Conservation (phyloP, 1,139 yeast species). For the Yamadazyma taylorii region DNA sequence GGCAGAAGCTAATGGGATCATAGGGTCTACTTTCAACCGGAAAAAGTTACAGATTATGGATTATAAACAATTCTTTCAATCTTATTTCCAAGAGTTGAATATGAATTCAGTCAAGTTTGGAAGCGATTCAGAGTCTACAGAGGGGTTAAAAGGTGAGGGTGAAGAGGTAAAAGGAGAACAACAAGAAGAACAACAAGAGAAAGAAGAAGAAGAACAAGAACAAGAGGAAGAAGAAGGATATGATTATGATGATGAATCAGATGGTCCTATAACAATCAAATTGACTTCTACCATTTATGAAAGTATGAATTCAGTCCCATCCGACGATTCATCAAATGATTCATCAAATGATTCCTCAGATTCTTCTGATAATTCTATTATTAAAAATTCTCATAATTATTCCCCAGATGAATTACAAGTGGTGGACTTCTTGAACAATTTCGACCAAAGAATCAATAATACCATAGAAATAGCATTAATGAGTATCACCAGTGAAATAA, state of each 20-base stretch:
- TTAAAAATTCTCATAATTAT: conserved; percentile 11
- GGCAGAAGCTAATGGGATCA: not conserved
- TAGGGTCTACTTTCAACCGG: conserved; percentile 1
- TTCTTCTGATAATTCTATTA: conserved; percentile 6
- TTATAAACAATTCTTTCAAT: not conserved
- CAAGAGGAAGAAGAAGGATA: not conserved
- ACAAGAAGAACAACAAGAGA: too few relatives aligned
- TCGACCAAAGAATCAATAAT: conserved; percentile 39
- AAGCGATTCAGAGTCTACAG: too few relatives aligned
- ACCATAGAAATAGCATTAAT: conserved; percentile 43
- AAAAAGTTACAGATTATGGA: not conserved
- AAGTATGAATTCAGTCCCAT: too few relatives aligned
- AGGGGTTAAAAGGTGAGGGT: too few relatives aligned
- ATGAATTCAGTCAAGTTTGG: too few relatives aligned
- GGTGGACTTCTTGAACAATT: conserved; percentile 23
- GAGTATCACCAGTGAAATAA: conserved; percentile 42
- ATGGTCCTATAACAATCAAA: conserved; percentile 25
- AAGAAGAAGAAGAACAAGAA: too few relatives aligned
- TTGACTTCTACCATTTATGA: conserved; percentile 34
- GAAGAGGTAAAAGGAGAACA: too few relatives aligned
- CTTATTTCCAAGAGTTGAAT: not conserved
- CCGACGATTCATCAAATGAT: too few relatives aligned
- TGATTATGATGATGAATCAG: conserved; percentile 17
- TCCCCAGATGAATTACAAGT: conserved; percentile 16
- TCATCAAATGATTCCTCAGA: too few relatives aligned